A percentile compares a stretch with the other conserved stretches of the same genome.
Conservation (phyloP, 495 filamentous ascomycete genomes). For the Glonium stellatum region DNA sequence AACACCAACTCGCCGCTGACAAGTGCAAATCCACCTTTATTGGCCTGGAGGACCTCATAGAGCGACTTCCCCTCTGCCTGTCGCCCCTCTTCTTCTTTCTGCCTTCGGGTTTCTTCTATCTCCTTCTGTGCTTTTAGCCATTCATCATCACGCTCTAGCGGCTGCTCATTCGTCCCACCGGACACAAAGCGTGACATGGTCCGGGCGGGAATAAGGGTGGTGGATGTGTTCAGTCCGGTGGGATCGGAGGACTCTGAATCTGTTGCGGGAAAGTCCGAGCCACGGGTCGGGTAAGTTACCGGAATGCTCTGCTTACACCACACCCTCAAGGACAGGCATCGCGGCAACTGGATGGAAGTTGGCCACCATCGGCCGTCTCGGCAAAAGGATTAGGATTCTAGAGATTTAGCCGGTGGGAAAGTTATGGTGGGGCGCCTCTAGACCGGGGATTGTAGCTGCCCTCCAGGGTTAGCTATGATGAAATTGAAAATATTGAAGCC, state of each 20-base stretch:
- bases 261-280: neutral
- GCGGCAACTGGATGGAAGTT: neutral
- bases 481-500: neutral
- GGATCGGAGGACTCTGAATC: neutral
- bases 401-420: slow-evolving; percentile 19
- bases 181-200: slow-evolving; percentile 77
- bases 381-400: slow-evolving; percentile 5
- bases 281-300: neutral
- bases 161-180: slow-evolving; percentile 61
- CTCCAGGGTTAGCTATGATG: too few species aligned
- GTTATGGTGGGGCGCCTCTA: slow-evolving; percentile 2
- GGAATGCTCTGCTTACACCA: neutral
- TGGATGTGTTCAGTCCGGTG: neutral
- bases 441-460: too few species aligned
- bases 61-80: slow-evolving; percentile 64
- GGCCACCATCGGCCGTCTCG: neutral
- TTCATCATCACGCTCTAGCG: slow-evolving; percentile 53
- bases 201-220: slow-evolving; percentile 44
- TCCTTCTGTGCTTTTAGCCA: slow-evolving; percentile 75
- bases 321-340: too few species aligned
- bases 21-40: slow-evolving; percentile 67
- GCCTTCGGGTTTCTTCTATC: slow-evolving; percentile 59
- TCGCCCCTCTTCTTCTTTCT: slow-evolving; percentile 50
- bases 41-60: slow-evolving; percentile 82
- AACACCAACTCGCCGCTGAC: neutral